Conservation (phyloP, 441 rosid genomes). For the Erysimum cheiri region DNA sequence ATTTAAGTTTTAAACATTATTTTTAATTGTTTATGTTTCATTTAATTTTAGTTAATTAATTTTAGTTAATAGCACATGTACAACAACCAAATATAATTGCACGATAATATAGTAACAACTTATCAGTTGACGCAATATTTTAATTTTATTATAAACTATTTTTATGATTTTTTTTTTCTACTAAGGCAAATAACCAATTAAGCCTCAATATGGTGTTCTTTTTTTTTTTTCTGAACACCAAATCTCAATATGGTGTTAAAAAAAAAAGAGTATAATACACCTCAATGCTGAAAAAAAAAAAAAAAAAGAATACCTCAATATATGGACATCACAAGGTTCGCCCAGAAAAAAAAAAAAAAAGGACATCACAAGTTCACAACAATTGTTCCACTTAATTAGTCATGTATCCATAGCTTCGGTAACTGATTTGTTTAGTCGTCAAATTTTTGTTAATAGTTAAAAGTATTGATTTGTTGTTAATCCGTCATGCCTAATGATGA, state of each 20-base stretch:
- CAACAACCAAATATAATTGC: conserved; percentile 39
- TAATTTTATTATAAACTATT: neutral
- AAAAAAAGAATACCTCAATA: neutral
- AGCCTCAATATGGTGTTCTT: neutral
- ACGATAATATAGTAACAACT: conserved; percentile 6
- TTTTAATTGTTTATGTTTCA: conserved; percentile 26
- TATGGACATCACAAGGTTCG: conserved; percentile 19
- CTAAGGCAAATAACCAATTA: conserved; percentile 8
- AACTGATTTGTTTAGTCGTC: neutral
- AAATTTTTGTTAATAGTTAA: neutral
- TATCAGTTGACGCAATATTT: conserved; percentile 25
- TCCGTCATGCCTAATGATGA: conserved; percentile 11
- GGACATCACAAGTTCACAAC: too few species aligned
- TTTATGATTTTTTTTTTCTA: neutral
- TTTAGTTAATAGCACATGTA: conserved; percentile 38
- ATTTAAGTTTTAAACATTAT: conserved; percentile 13
- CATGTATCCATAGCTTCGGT: neutral
- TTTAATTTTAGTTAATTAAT: too few species aligned
- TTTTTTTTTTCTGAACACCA: too few species aligned
- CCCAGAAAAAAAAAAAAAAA: too few species aligned
- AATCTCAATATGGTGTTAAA: too few species aligned
- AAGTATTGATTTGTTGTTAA: neutral
- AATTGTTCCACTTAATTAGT: conserved; percentile 2
- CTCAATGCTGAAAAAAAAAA: too few species aligned
- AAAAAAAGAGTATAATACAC: too few species aligned